Percentiles rank a stretch among this genome's conserved stretches.
These are phyloP conservation scores for Trichoderma sp. DNA, from an alignment of 2,329 filamentous ascomycete genomes.

Conservation along the genomic window DNA sequence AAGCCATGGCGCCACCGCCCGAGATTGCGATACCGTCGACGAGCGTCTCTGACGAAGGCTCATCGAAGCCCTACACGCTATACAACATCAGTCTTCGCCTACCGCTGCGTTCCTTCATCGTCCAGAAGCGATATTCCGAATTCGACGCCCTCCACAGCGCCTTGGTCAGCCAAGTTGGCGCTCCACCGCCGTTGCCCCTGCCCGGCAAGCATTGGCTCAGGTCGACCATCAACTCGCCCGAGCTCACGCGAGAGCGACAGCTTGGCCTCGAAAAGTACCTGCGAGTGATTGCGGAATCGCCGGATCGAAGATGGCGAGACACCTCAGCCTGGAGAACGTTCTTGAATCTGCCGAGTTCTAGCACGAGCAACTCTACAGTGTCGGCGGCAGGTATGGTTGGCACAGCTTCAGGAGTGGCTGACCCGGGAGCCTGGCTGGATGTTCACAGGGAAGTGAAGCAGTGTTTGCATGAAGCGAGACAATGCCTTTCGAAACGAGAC, in stretches of 20 bases:
- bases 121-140: conserved; percentile 81
- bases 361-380: conserved; percentile 47
- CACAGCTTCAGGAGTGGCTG: conserved; percentile 45
- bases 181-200: conserved; percentile 63
- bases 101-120: conserved; percentile 70
- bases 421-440: conserved; percentile 73
- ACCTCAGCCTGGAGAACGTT: conserved; percentile 71
- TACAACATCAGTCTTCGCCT: conserved; percentile 78
- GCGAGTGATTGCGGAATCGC: conserved; percentile 65
- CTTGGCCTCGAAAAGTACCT: conserved; percentile 68
- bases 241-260: conserved; percentile 70
- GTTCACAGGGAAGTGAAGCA: conserved; percentile 71
- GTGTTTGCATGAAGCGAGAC: conserved; percentile 63
- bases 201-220: conserved; percentile 77
- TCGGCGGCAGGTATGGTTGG: conserved; percentile 46
- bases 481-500: conserved; percentile 66
- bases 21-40: conserved; percentile 69
- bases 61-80: conserved; percentile 67
- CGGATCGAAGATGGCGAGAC: conserved; percentile 75
- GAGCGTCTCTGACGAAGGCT: conserved; percentile 50
- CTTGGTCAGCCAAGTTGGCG: conserved; percentile 58
- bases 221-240: conserved; percentile 65
- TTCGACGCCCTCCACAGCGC: conserved; percentile 65
- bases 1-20: conserved; percentile 59
- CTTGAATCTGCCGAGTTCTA: conserved; percentile 62